phyloP scores from a whole-genome alignment of 805 yeast genomes.

The Myxozyma melibiosi region DNA sequence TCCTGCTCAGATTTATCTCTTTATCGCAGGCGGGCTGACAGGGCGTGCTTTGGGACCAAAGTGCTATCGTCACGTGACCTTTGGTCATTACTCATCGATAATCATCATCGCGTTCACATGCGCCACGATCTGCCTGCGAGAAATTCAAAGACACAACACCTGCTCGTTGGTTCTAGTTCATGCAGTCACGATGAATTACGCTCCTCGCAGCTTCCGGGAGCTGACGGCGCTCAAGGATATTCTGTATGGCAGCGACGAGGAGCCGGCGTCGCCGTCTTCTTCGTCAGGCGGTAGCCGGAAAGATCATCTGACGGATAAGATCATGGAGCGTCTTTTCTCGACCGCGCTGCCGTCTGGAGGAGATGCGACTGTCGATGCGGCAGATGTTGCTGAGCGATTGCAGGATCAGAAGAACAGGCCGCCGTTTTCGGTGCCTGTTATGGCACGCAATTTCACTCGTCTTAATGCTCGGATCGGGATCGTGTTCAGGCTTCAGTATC shows the following conservation, averaged over 20 bases:
- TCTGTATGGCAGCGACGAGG: slow-evolving; percentile 25
- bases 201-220: slow-evolving; percentile 30
- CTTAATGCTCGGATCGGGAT: slow-evolving; percentile 57
- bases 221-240: slow-evolving; percentile 29
- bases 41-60: neutral
- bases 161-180: neutral
- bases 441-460: slow-evolving; percentile 60
- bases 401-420: slow-evolving; percentile 34
- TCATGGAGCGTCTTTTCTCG: slow-evolving; percentile 28
- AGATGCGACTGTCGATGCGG: slow-evolving; percentile 8
- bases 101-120: too few species aligned
- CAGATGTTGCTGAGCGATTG: slow-evolving; percentile 19
- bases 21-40: too few species aligned
- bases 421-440: slow-evolving; percentile 52
- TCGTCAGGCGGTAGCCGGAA: slow-evolving; percentile 1
- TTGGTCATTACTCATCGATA: neutral
- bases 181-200: slow-evolving; percentile 22
- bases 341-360: slow-evolving; percentile 23
- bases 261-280: neutral
- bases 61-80: neutral
- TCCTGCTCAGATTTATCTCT: too few species aligned
- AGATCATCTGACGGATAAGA: slow-evolving; percentile 29
- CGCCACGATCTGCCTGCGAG: too few species aligned
- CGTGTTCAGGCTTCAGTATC: slow-evolving; percentile 63
- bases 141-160: too few species aligned